Conservation (phyloP, 495 filamentous ascomycete genomes). For the Cercophora sp. region DNA sequence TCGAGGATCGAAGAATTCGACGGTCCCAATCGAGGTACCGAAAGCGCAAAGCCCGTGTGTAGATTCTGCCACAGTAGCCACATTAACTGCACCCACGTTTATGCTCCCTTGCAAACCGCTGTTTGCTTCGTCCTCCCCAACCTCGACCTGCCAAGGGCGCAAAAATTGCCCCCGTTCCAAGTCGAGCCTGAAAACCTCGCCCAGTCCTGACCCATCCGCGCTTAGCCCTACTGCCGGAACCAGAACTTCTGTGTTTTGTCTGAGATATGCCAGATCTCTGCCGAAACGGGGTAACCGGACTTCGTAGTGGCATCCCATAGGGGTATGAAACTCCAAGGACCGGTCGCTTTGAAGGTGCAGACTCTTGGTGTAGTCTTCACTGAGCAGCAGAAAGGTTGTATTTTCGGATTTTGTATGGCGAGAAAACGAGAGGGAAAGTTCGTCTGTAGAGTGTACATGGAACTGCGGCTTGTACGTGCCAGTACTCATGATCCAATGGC, state of each 20-base stretch:
- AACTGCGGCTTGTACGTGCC: slow-evolving; percentile 95
- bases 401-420: slow-evolving; percentile 94
- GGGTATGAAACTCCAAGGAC: slow-evolving; percentile 90
- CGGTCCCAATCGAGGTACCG: slow-evolving; percentile 90
- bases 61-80: slow-evolving; percentile 80
- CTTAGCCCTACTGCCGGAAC: slow-evolving; percentile 86
- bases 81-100: slow-evolving; percentile 78
- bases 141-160: slow-evolving; percentile 71
- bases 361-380: slow-evolving; percentile 90
- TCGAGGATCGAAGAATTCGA: slow-evolving; percentile 93
- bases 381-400: slow-evolving; percentile 87
- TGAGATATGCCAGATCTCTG: slow-evolving; percentile 80
- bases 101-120: slow-evolving; percentile 80
- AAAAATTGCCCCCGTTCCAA: slow-evolving; percentile 81
- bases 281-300: slow-evolving; percentile 89
- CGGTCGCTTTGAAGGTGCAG: slow-evolving; percentile 90
- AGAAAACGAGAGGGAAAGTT: slow-evolving; percentile 86
- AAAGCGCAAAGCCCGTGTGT: slow-evolving; percentile 92
- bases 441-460: slow-evolving; percentile 89
- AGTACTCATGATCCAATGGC: slow-evolving; percentile 97
- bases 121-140: slow-evolving; percentile 72
- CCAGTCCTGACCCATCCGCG: slow-evolving; percentile 62
- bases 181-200: slow-evolving; percentile 91
- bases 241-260: slow-evolving; percentile 79
- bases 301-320: slow-evolving; percentile 79